A percentile compares a stretch with the other conserved stretches of the same genome.
Evolutionary conservation across 2,329 filamentous ascomycete genomes (phyloP).

Genomic region (Ophiostoma montium): DNA sequence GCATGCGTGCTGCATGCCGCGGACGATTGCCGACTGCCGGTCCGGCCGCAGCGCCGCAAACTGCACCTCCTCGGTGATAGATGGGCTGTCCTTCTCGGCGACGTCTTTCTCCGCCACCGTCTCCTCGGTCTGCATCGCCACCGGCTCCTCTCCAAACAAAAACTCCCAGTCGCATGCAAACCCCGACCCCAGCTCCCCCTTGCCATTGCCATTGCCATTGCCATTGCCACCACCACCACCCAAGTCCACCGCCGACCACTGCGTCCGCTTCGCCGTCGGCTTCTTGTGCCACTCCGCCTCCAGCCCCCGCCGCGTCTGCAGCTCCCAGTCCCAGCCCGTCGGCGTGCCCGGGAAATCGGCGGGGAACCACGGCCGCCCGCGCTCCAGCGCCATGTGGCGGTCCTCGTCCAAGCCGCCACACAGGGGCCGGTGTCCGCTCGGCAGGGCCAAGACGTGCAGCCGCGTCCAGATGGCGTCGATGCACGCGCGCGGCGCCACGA

Average conservation of each 20-base stretch:
- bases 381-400: slow-evolving; percentile 70
- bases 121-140: background rate
- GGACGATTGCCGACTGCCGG: slow-evolving; percentile 5
- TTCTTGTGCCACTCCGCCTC: slow-evolving; percentile 56
- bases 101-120: background rate
- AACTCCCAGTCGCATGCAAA: slow-evolving; percentile 74
- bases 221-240: slow-evolving; percentile 56
- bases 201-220: slow-evolving; percentile 47
- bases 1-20: slow-evolving; percentile 9
- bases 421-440: slow-evolving; percentile 52
- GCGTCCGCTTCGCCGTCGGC: slow-evolving; percentile 68
- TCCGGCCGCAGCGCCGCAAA: slow-evolving; percentile 6
- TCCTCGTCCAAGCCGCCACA: slow-evolving; percentile 73
- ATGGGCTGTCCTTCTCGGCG: background rate
- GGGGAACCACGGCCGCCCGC: slow-evolving; percentile 68
- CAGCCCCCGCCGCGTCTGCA: slow-evolving; percentile 44
- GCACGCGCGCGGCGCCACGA: slow-evolving; percentile 84
- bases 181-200: slow-evolving; percentile 70
- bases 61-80: slow-evolving; percentile 6
- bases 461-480: slow-evolving; percentile 76
- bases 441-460: slow-evolving; percentile 64
- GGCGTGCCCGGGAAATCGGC: slow-evolving; percentile 68
- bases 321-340: slow-evolving; percentile 67
- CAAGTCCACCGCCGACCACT: slow-evolving; percentile 61
- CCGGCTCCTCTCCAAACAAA: slow-evolving; percentile 32